A percentile compares a stretch with the other conserved stretches of the same genome.
phyloP scores from a whole-genome alignment of 1,284 basidiomycete species.

The Afroboletus lepidellus region DNA sequence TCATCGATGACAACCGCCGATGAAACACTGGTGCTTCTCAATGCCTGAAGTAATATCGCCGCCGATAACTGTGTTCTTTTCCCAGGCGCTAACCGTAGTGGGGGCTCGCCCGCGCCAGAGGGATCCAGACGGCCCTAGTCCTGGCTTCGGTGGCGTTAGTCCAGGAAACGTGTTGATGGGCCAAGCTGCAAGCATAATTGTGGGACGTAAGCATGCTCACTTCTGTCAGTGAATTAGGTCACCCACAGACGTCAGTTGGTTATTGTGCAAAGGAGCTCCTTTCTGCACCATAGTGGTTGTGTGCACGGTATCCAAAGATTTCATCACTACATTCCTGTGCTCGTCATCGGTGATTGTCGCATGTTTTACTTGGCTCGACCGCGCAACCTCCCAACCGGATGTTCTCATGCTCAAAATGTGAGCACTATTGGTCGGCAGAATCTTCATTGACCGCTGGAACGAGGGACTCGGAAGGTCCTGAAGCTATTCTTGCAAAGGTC shows the following conservation, averaged over 20 bases:
- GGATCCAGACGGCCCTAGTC: not conserved
- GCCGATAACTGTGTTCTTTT: not conserved
- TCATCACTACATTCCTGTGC: not conserved
- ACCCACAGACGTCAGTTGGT: not conserved
- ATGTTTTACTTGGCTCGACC: not conserved
- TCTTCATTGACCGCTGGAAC: slow-evolving; percentile 9
- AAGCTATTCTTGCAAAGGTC: not conserved
- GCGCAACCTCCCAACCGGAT: too few relatives aligned
- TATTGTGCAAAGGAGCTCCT: too few relatives aligned
- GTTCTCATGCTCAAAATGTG: not conserved
- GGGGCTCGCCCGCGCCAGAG: not conserved
- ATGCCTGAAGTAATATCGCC: not conserved
- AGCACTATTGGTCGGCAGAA: slow-evolving; percentile 2
- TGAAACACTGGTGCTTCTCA: not conserved
- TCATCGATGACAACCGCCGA: not conserved
- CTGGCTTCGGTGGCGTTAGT: not conserved
- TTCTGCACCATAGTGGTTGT: not conserved
- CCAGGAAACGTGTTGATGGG: not conserved
- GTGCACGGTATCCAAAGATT: not conserved
- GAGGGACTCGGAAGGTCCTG: not conserved
- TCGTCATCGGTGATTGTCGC: not conserved
- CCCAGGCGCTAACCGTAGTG: not conserved
- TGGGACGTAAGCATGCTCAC: not conserved
- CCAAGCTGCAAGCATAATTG: not conserved
- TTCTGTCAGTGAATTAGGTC: not conserved